Evolutionary conservation across 805 yeast species (phyloP).

Genomic region (Kockiozyma suomiensis): DNA sequence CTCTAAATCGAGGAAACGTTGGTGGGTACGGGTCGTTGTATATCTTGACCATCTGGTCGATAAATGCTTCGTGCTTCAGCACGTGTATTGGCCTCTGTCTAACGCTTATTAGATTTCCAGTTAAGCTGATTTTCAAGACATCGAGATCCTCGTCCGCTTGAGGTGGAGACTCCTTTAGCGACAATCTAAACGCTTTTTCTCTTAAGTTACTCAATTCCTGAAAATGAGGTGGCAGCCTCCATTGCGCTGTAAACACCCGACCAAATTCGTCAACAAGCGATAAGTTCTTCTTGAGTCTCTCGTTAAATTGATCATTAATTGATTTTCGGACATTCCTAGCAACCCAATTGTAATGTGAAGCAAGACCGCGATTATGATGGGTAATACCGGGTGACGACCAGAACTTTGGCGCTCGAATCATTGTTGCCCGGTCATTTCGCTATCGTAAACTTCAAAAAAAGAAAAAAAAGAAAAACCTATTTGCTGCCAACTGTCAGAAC

Average conservation of each 20-base stretch:
- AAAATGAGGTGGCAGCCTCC: conserved; percentile 18
- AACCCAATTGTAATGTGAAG: not conserved
- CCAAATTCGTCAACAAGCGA: conserved; percentile 16
- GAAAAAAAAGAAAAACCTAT: too few species aligned
- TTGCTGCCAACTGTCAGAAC: too few species aligned
- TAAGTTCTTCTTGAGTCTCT: not conserved
- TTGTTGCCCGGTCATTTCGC: too few species aligned
- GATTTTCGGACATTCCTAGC: not conserved
- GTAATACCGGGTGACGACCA: not conserved
- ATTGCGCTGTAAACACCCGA: conserved; percentile 23
- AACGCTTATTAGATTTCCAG: not conserved
- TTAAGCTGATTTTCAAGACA: not conserved
- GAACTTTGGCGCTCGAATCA: too few species aligned
- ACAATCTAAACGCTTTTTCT: not conserved
- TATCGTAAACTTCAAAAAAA: too few species aligned
- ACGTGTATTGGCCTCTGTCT: not conserved
- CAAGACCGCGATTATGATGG: not conserved
- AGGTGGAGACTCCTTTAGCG: not conserved
- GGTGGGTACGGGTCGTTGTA: not conserved
- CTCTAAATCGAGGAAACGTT: not conserved
- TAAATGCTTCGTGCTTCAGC: conserved; percentile 5
- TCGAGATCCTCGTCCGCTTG: not conserved
- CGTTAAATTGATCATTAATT: conserved; percentile 1
- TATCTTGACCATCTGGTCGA: not conserved
- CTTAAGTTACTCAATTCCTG: not conserved